Evolutionary conservation across 2,329 filamentous ascomycete genomes (phyloP).

Genomic region (Venturiaceae sp.): DNA sequence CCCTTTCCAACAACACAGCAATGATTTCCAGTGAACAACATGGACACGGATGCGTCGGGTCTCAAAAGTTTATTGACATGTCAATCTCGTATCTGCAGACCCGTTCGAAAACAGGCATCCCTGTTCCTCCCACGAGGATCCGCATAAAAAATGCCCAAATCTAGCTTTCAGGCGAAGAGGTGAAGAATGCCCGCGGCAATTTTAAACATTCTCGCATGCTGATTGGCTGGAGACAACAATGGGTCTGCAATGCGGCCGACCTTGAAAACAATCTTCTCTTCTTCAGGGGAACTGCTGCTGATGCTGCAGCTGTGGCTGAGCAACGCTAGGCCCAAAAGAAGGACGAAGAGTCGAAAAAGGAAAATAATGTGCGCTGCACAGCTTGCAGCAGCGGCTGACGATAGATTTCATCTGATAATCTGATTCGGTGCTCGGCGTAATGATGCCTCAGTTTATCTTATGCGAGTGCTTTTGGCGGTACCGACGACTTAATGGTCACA

Average conservation of each 20-base stretch:
- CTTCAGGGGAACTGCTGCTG: neutral
- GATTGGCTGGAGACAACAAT: neutral
- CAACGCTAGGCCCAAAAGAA: neutral
- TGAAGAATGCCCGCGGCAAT: neutral
- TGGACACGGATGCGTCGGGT: neutral
- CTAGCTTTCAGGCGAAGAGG: neutral
- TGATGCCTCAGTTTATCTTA: neutral
- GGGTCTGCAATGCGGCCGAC: neutral
- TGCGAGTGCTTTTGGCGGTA: neutral
- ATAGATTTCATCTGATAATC: neutral
- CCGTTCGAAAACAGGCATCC: neutral
- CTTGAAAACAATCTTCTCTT: neutral
- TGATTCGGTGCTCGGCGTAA: neutral
- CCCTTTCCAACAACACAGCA: neutral
- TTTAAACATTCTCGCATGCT: neutral
- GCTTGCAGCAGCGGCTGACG: no score
- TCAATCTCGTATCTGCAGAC: neutral
- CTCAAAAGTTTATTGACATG: neutral
- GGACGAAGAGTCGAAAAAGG: neutral
- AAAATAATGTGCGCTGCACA: neutral
- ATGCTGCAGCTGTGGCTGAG: neutral
- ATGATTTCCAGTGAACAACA: neutral
- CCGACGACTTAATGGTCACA: neutral
- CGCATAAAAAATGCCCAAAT: neutral
- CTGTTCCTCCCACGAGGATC: neutral